phyloP scores from a whole-genome alignment of 129 eudicot genomes.

The Rutidosis leptorrhynchoides region DNA sequence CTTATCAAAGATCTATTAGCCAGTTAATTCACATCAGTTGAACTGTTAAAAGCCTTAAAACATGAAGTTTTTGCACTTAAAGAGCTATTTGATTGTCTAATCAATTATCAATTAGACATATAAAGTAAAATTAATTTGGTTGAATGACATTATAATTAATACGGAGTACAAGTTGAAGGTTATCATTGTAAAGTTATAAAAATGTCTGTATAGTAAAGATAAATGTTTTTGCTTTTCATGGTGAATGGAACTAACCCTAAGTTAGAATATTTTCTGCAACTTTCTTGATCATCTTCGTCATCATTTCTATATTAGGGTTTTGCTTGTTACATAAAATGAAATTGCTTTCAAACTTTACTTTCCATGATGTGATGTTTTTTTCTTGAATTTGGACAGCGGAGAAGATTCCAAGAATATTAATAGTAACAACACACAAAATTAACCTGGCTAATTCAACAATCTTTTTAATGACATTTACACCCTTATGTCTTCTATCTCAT shows the following conservation, averaged over 20 bases:
- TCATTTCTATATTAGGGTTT: conserved; percentile 42
- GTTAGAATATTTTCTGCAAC: conserved; percentile 33
- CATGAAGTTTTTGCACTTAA: not conserved
- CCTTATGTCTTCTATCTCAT: conserved; percentile 1
- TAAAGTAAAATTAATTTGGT: not conserved
- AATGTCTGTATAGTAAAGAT: conserved; percentile 22
- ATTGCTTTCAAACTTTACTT: conserved; percentile 25
- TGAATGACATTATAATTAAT: conserved; percentile 23
- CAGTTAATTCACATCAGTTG: conserved; percentile 14
- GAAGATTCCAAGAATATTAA: conserved; percentile 36
- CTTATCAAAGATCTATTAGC: conserved; percentile 2
- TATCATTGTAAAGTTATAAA: conserved; percentile 24
- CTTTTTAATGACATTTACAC: conserved; percentile 21
- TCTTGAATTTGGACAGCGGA: conserved; percentile 23
- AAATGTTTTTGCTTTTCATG: conserved; percentile 15
- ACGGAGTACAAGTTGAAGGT: conserved; percentile 29
- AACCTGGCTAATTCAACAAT: conserved; percentile 20
- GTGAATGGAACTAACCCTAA: conserved; percentile 27
- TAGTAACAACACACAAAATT: conserved; percentile 34
- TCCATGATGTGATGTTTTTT: conserved; percentile 35
- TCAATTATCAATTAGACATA: not conserved
- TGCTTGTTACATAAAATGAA: conserved; percentile 28
- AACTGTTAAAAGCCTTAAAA: not conserved
- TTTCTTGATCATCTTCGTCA: conserved; percentile 38
- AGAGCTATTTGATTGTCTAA: not conserved